Evolutionary conservation across 2,329 filamentous ascomycete genomes (phyloP).

Genomic region (Alternaria infectoria): DNA sequence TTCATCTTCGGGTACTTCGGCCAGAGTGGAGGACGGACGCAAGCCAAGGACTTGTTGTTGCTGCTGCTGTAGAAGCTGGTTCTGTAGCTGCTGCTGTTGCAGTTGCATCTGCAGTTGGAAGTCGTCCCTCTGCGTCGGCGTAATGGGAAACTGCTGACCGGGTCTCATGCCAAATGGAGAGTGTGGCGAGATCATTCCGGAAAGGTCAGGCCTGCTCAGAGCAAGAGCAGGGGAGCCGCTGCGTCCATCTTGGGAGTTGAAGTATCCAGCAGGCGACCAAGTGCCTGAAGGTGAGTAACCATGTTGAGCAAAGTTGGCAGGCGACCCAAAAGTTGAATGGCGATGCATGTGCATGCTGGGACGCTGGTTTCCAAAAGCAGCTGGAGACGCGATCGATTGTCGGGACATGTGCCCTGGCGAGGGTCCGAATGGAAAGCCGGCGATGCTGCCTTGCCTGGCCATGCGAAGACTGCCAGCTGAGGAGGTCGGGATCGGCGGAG

Average conservation of each 20-base stretch:
- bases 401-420: constrained; percentile 64
- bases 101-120: constrained; percentile 55
- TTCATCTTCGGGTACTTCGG: constrained; percentile 76
- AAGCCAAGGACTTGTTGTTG: constrained; percentile 55
- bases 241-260: constrained; percentile 47
- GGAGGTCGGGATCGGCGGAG: constrained; percentile 79
- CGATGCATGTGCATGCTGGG: constrained; percentile 67
- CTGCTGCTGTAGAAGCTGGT: constrained; percentile 58
- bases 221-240: constrained; percentile 52
- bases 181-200: constrained; percentile 52
- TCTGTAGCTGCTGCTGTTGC: constrained; percentile 59
- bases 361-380: constrained; percentile 64
- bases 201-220: constrained; percentile 46
- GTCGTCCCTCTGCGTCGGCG: constrained; percentile 47
- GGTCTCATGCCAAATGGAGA: constrained; percentile 67
- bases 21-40: constrained; percentile 59
- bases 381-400: constrained; percentile 74
- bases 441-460: constrained; percentile 62
- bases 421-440: constrained; percentile 62
- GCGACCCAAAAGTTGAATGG: constrained; percentile 73
- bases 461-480: constrained; percentile 76
- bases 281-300: constrained; percentile 61
- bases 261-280: constrained; percentile 52
- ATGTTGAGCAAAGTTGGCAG: constrained; percentile 70
- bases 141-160: constrained; percentile 52